Evolutionary conservation across 805 yeast genomes (phyloP).

Genomic region (Candida ficus): DNA sequence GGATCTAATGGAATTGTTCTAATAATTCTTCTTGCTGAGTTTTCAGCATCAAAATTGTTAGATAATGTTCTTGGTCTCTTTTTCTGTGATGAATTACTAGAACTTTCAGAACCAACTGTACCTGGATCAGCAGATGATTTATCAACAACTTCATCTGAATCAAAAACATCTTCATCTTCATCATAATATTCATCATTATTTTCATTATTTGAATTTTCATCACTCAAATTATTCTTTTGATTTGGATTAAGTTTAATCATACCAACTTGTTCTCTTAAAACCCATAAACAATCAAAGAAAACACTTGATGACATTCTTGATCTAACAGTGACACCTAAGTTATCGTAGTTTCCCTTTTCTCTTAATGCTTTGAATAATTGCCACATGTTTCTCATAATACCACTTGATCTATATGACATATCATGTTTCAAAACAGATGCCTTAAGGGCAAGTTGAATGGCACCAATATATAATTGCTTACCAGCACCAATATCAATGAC

Average conservation of each 20-base stretch:
- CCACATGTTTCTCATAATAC: constrained; percentile 94
- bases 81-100: constrained; percentile 23
- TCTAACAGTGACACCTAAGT: constrained; percentile 50
- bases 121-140: constrained; percentile 25
- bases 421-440: constrained; percentile 90
- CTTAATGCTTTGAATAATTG: constrained; percentile 68
- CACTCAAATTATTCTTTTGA: constrained; percentile 11
- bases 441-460: constrained; percentile 61
- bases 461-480: constrained; percentile 58
- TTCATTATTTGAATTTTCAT: constrained; percentile 22
- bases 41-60: constrained; percentile 56
- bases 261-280: constrained; percentile 81
- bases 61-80: constrained; percentile 45
- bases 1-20: constrained; percentile 81
- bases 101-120: constrained; percentile 32
- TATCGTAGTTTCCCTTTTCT: constrained; percentile 36
- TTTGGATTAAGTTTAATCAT: constrained; percentile 56
- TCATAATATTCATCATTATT: constrained; percentile 21
- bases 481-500: constrained; percentile 70
- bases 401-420: constrained; percentile 87
- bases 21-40: constrained; percentile 68
- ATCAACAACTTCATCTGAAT: constrained; percentile 7
- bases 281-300: constrained; percentile 85
- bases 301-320: constrained; percentile 91
- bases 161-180: constrained; percentile 9